Evolutionary conservation across 225 moss, liverwort and hornwort genomes (phyloP).

Genomic region (Anthoceros angustus): DNA sequence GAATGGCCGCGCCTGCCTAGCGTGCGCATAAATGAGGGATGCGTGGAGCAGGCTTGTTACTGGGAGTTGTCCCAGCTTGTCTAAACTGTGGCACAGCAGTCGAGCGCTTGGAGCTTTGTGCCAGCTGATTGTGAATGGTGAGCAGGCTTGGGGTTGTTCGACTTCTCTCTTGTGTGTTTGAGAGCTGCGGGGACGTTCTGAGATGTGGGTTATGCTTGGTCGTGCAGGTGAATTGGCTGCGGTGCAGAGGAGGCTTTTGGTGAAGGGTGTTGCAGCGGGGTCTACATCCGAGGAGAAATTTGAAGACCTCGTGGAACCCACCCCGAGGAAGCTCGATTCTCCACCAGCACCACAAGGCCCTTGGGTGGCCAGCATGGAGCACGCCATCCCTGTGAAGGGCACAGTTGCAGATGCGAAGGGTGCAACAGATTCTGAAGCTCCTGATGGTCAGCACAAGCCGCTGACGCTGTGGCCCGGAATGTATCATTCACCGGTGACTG

Average conservation of each 20-base stretch:
- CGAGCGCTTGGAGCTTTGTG: background rate
- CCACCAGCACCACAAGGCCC: too few species aligned
- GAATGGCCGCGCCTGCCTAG: background rate
- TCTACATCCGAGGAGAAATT: too few species aligned
- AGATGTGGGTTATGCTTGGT: too few species aligned
- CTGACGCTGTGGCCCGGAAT: conserved; percentile 86
- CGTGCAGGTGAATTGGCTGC: too few species aligned
- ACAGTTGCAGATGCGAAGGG: background rate
- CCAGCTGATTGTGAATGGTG: background rate
- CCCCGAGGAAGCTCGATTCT: too few species aligned
- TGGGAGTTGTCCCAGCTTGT: background rate
- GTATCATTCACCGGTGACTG: conserved; percentile 89
- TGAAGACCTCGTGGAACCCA: too few species aligned
- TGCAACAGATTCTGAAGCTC: background rate
- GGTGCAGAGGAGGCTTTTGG: too few species aligned
- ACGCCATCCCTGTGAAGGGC: background rate
- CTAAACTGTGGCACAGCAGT: background rate
- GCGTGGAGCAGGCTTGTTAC: background rate
- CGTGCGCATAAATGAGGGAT: background rate
- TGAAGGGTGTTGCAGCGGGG: too few species aligned
- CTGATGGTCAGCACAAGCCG: conserved; percentile 14
- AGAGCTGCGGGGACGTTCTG: too few species aligned
- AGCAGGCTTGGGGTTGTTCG: background rate
- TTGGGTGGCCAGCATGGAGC: too few species aligned
- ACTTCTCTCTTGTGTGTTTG: too few species aligned